These are phyloP conservation scores for Berkeleyomyces rouxiae DNA, from an alignment of 2,329 filamentous ascomycete genomes.

Conservation along the genomic window DNA sequence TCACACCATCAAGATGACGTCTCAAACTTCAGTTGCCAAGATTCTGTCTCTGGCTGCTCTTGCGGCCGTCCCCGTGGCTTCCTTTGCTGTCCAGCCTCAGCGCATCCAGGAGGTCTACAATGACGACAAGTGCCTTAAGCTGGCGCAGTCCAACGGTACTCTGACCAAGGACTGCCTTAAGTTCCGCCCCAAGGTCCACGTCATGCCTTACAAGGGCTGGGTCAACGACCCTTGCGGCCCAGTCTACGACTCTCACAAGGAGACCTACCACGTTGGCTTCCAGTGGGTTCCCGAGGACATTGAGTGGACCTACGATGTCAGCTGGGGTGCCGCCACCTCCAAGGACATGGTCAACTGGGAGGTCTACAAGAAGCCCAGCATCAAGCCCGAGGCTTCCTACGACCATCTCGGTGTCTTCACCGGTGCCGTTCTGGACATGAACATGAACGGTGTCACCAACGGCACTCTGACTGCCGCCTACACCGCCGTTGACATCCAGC, in stretches of 20 bases:
- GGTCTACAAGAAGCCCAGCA: constrained; percentile 13
- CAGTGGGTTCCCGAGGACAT: constrained; percentile 18
- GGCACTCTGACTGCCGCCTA: constrained; percentile 27
- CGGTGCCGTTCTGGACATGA: constrained; percentile 26
- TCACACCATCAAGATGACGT: constrained; percentile 4
- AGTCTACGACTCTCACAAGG: constrained; percentile 27
- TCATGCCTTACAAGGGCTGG: constrained; percentile 24
- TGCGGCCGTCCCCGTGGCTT: neutral
- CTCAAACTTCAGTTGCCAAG: constrained; percentile 1
- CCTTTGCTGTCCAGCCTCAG: neutral
- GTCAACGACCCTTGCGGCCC: constrained; percentile 30
- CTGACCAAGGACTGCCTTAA: constrained; percentile 9
- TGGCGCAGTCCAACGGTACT: constrained; percentile 9
- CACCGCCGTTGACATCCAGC: constrained; percentile 27
- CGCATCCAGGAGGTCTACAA: neutral
- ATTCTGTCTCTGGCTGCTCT: constrained; percentile 5
- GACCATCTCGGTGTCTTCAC: constrained; percentile 30
- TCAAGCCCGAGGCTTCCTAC: constrained; percentile 20
- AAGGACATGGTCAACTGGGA: constrained; percentile 24
- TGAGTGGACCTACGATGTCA: constrained; percentile 17
- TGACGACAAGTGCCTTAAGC: constrained; percentile 2
- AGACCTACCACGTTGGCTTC: constrained; percentile 28
- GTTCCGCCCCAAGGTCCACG: constrained; percentile 23
- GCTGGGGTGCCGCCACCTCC: constrained; percentile 23
- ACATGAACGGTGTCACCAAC: constrained; percentile 22